Base-by-base conservation (phyloP, 2,329 filamentous ascomycete genomes). In the Pseudogymnoascus sp. region DNA sequence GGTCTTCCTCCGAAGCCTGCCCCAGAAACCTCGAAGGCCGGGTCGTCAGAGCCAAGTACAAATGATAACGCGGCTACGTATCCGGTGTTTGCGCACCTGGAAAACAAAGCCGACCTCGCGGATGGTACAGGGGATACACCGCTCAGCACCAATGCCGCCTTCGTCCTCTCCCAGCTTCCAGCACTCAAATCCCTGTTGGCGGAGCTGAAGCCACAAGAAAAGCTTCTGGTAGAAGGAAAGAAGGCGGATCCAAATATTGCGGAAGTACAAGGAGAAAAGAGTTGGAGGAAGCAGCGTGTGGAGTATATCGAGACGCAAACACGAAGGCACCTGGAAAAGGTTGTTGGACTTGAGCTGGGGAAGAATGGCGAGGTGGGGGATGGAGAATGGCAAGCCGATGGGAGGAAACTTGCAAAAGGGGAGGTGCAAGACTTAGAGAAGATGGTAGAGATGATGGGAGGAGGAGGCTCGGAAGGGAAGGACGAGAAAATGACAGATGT, bases 261-360 rank as follows among this genome's bases (percentile, higher is more conserved):
- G 0, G 69, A 74, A 3, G 71, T 72, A 29, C 73, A 73, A 3
- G 70, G 71, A 31, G 72, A 76, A 62, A 79, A 80, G 70, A 81
- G 81, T 50, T 89, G 85, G 77, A 81, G 86, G 39, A 82, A 85
- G 60, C 86, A 94, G 72, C 80, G 93, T 63, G 80, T 87, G 62
- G 83, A 88, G 66, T 97, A 97, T 72, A 86, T 97, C 58, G 92
- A 97, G 74, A 82, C 82, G 60, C 86, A 92, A 69, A 89, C 90
- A 59, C 79, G 84, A 66, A 81, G 88, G 63, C 89, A 95, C 71
- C 77, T 97, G 40, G 90, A 96, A 75, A 80, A 76, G 29, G 78
- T 84, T 47, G 78, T 85, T 50, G 88, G 88, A 0, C 75, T 92
- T 62, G 87, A 90, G 68, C 72, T 88, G 35, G 85, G 82, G 2